phyloP scores from a whole-genome alignment of 148 eudicot genomes.

The Dianthus caryophyllus region DNA sequence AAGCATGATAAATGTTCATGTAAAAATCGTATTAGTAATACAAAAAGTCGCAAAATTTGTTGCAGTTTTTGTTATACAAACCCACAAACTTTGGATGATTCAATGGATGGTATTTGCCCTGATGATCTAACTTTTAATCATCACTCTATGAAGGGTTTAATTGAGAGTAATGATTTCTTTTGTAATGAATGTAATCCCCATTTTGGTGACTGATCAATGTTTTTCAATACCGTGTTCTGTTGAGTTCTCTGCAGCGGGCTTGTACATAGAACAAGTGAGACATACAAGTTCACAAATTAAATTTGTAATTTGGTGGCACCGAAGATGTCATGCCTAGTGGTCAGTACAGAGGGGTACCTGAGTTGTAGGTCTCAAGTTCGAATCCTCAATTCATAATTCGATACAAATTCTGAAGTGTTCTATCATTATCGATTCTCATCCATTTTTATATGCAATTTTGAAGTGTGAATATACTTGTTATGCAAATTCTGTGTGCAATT shows the following conservation, averaged over 20 bases:
- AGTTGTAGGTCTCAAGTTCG: no score
- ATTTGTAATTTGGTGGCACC: no score
- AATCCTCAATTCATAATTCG: no score
- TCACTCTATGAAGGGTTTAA: conserved; percentile 46
- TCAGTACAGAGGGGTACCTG: no score
- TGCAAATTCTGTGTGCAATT: conserved; percentile 1
- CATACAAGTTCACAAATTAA: no score
- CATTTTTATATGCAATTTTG: neutral
- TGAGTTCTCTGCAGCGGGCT: no score
- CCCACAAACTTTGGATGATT: conserved; percentile 32
- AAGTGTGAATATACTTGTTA: neutral
- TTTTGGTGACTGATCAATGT: conserved; percentile 28
- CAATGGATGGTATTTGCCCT: conserved; percentile 33
- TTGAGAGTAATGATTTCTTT: conserved; percentile 75
- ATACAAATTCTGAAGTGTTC: no score
- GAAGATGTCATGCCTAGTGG: no score
- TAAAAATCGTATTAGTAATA: conserved; percentile 10
- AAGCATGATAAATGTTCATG: no score
- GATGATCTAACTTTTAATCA: conserved; percentile 31
- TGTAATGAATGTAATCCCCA: conserved; percentile 73
- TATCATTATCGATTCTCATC: no score
- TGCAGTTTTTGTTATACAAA: conserved; percentile 40
- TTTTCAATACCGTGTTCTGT: neutral
- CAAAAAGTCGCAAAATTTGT: conserved; percentile 22
- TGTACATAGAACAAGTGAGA: no score